Evolutionary conservation across 2,329 filamentous ascomycete genomes (phyloP).

Genomic region (Cyphellophora europaea): DNA sequence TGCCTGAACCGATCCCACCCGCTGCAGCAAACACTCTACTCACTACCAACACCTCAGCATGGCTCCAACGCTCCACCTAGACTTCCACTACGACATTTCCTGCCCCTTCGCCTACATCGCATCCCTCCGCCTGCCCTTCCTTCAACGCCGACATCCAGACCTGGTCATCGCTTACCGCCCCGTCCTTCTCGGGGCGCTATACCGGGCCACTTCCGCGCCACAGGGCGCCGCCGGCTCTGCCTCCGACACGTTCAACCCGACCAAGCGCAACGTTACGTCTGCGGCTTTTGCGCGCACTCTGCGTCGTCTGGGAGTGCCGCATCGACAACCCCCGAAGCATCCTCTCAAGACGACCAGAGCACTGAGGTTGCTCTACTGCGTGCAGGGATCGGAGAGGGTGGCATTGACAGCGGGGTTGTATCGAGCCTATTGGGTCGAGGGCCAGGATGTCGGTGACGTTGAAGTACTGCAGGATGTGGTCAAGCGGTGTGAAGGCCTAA

Average conservation of each 20-base stretch:
- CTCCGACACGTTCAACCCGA: constrained; percentile 10
- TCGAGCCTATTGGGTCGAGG: constrained; percentile 11
- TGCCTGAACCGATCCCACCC: too few relatives aligned
- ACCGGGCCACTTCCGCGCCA: constrained; percentile 11
- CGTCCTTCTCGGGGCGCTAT: constrained; percentile 11
- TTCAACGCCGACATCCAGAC: background rate
- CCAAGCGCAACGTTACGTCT: constrained; percentile 6
- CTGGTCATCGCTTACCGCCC: constrained; percentile 3
- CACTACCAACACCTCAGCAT: too few relatives aligned
- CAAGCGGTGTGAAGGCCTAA: constrained; percentile 1
- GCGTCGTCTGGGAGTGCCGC: constrained; percentile 3
- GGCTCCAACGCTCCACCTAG: too few relatives aligned
- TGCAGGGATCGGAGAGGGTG: constrained; percentile 4
- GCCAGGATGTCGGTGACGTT: constrained; percentile 7
- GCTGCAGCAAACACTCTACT: too few relatives aligned
- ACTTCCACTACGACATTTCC: constrained; percentile 5
- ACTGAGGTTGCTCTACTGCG: constrained; percentile 9
- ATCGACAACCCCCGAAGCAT: constrained; percentile 6
- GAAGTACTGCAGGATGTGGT: constrained; percentile 3
- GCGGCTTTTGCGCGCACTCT: constrained; percentile 4
- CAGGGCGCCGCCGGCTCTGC: constrained; percentile 11
- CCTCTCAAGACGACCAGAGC: constrained; percentile 7
- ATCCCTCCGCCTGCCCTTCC: constrained; percentile 1
- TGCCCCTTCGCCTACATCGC: constrained; percentile 10
- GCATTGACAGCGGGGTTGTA: constrained; percentile 6